These are phyloP conservation scores for Durusdinium trenchii DNA, from an alignment of 73 alveolate species.

Conservation along the genomic window DNA sequence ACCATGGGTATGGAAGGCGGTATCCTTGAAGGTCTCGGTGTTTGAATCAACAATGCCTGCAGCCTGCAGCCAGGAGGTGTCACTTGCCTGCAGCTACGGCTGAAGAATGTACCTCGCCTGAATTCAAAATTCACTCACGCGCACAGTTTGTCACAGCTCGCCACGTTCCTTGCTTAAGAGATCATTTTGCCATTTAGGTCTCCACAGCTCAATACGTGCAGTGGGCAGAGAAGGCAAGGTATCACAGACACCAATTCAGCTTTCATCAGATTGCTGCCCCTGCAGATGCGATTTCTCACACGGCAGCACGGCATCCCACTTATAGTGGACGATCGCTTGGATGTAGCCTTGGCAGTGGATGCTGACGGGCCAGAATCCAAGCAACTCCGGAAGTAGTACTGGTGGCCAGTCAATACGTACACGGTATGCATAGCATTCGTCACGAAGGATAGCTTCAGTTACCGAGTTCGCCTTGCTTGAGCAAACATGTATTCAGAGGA, in stretches of 20 bases:
- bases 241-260: neutral
- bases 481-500: no score
- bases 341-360: slow-evolving; percentile 72
- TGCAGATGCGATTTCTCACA: slow-evolving; percentile 81
- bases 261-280: neutral
- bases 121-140: no score
- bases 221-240: slow-evolving; percentile 63
- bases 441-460: neutral
- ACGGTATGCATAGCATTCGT: neutral
- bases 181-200: neutral
- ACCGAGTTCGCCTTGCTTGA: no score
- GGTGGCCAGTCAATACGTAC: neutral
- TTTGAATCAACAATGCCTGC: neutral
- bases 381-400: neutral
- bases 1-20: neutral
- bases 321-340: slow-evolving; percentile 87
- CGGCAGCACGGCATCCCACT: slow-evolving; percentile 52
- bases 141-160: neutral
- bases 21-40: neutral
- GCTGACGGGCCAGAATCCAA: slow-evolving; percentile 65
- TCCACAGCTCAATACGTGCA: slow-evolving; percentile 43
- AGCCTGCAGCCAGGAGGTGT: slow-evolving; percentile 37
- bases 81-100: slow-evolving; percentile 93
- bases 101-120: slow-evolving; percentile 28
- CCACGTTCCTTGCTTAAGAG: neutral